A percentile compares a stretch with the other conserved stretches of the same genome.
Conservation (phyloP, 495 filamentous ascomycete genomes). For the Pseudomonodictys pantanalensis region DNA sequence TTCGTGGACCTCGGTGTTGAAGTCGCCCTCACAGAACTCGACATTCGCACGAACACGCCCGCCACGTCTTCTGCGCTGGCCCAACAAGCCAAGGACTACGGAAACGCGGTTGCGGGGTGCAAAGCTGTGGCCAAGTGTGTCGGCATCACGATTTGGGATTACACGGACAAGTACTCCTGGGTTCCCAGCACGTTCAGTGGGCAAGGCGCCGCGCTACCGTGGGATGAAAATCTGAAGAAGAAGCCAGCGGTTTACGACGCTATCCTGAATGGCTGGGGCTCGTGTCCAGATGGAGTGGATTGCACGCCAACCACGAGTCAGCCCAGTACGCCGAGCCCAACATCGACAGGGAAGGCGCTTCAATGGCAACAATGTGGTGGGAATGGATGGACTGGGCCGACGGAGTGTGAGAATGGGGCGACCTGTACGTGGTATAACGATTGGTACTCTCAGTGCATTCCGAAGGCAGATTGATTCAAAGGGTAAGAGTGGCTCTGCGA, state of each 20-base stretch:
- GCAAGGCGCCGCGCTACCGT: slow-evolving; percentile 18
- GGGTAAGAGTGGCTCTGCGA: too few species aligned
- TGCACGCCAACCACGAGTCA: not conserved
- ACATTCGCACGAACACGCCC: slow-evolving; percentile 27
- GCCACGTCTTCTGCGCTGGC: slow-evolving; percentile 7
- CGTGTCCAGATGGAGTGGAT: not conserved
- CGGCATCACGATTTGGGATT: slow-evolving; percentile 28
- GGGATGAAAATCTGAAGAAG: slow-evolving; percentile 18
- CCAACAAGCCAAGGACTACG: slow-evolving; percentile 27
- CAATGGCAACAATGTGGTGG: slow-evolving; percentile 20
- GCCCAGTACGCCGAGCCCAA: too few species aligned
- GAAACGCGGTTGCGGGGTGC: slow-evolving; percentile 8
- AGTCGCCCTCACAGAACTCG: slow-evolving; percentile 28
- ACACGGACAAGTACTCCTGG: slow-evolving; percentile 32
- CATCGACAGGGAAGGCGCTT: not conserved
- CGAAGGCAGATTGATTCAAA: too few species aligned
- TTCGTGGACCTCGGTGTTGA: slow-evolving; percentile 26
- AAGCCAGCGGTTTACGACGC: slow-evolving; percentile 15
- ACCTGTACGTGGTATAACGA: slow-evolving; percentile 17
- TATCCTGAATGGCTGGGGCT: slow-evolving; percentile 16
- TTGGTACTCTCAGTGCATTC: slow-evolving; percentile 13
- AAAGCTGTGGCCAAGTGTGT: slow-evolving; percentile 22
- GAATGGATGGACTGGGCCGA: not conserved
- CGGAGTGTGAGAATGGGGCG: slow-evolving; percentile 6
- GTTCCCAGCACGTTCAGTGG: slow-evolving; percentile 19